Percentiles rank a stretch among this genome's conserved stretches.
Conservation (phyloP, 2,329 filamentous ascomycete genomes). For the Plectosphaerella cucumerina region DNA sequence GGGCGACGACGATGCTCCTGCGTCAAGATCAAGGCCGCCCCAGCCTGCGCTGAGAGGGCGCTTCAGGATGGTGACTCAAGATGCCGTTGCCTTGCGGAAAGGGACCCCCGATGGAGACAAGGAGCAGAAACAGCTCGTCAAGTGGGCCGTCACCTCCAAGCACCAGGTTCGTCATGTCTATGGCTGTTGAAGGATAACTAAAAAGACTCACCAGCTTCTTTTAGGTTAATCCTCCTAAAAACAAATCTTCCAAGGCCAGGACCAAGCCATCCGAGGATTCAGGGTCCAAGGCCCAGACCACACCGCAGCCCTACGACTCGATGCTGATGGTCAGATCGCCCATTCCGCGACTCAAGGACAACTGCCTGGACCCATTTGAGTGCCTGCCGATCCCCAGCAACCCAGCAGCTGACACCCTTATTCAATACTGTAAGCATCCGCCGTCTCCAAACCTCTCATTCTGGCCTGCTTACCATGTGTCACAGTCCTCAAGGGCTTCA, state of each 20-base stretch:
- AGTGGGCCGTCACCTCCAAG: not conserved
- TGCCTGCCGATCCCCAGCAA: slow-evolving; percentile 10
- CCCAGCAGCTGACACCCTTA: slow-evolving; percentile 7
- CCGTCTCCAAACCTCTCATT: not conserved
- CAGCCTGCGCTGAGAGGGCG: slow-evolving; percentile 7
- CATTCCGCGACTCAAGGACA: not conserved
- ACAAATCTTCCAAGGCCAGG: not conserved
- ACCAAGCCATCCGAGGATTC: not conserved
- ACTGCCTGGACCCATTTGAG: slow-evolving; percentile 12
- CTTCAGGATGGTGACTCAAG: slow-evolving; percentile 6
- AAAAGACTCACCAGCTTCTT: not conserved
- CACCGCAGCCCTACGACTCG: not conserved
- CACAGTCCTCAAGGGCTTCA: slow-evolving; percentile 12
- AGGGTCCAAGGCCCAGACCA: not conserved
- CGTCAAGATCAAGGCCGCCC: too few relatives aligned
- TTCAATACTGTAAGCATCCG: slow-evolving; percentile 10
- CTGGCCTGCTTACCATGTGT: not conserved
- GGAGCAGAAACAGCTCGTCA: not conserved
- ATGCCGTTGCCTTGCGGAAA: not conserved
- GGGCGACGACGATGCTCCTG: too few relatives aligned
- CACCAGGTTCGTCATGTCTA: not conserved
- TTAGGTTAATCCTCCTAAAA: not conserved
- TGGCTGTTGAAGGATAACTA: not conserved
- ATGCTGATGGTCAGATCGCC: not conserved
- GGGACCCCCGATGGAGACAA: not conserved